Evolutionary conservation across 306 rosid species (phyloP), one percentile per base, ranked within the genome.

Genomic region (Cucurbita maxima): DNA sequence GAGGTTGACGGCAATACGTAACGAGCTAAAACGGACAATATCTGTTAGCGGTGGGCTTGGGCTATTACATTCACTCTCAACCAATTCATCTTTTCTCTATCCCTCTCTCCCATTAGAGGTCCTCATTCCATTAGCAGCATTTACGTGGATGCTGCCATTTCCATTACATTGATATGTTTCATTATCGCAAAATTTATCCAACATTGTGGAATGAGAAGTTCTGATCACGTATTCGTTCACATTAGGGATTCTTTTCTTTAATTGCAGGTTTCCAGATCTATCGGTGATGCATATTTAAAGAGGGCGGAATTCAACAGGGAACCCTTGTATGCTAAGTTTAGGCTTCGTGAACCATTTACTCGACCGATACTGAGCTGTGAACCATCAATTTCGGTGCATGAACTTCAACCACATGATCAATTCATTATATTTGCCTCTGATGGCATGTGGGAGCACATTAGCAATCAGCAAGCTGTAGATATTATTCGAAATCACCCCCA

Each of bases 371-470:
- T 91, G 87, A 91, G 97, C 77, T 81, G 93, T 10, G 97, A 91
- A 43, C 97, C 97, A 22, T 79, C 96, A 13, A 84, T 91, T 71
- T 83, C 97, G 54, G 82, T 73, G 58, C 88, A 84, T 78, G 96
- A 86, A 59, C 87, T 91, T 70, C 91, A 91, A 82, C 68, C 84
- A 16, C 87, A 83, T 15, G 96, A 91, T 77, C 93, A 83, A 44
- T 89, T 91, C 79, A 78, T 91, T 73, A 89, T 91, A 84, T 89
- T 87, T 79, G 96, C 96, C n/a, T 92, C 97, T 44, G 97, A 92
- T 80, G 96, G 97, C 73, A 83, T 92, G 50, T 92, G 97, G 97
- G 97, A 92, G 83, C 97, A 92, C 83, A 86, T 92, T 64, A 86
- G 83, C 86, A 92, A 92, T 72, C 96, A 92, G 82, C 90, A 86